Percentiles rank a stretch among this genome's conserved stretches.
These are phyloP conservation scores for Brasilioporus rufonigricans DNA, from an alignment of 768 basidiomycete species.

Conservation along the genomic window DNA sequence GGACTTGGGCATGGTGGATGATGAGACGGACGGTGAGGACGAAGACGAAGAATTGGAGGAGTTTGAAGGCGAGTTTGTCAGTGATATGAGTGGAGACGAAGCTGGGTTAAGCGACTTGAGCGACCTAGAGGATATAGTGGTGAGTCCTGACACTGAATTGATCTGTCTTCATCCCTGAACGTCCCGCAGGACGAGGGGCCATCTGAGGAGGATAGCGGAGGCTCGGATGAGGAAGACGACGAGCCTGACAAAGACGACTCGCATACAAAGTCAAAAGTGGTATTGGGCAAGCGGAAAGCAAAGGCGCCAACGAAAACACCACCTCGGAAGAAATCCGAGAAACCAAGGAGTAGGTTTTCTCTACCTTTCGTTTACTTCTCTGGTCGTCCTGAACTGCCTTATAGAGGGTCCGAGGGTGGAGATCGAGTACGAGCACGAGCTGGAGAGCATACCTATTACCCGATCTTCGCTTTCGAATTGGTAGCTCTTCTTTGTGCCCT, in stretches of 20 bases:
- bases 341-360: slow-evolving; percentile 56
- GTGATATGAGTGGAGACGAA: slow-evolving; percentile 53
- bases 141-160: slow-evolving; percentile 33
- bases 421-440: slow-evolving; percentile 95
- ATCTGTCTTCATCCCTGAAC: slow-evolving; percentile 19
- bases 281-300: slow-evolving; percentile 70
- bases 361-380: neutral
- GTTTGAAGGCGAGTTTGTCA: slow-evolving; percentile 55
- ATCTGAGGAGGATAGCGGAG: slow-evolving; percentile 44
- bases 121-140: slow-evolving; percentile 66
- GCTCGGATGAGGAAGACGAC: slow-evolving; percentile 39
- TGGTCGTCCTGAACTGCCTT: slow-evolving; percentile 14
- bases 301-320: slow-evolving; percentile 39
- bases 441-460: slow-evolving; percentile 61
- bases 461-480: slow-evolving; percentile 52
- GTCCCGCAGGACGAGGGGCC: slow-evolving; percentile 31
- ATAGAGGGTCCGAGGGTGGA: slow-evolving; percentile 80
- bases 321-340: slow-evolving; percentile 54
- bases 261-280: slow-evolving; percentile 39
- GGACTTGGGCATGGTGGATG: slow-evolving; percentile 45
- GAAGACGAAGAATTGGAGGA: slow-evolving; percentile 47
- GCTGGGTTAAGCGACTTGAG: slow-evolving; percentile 42
- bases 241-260: slow-evolving; percentile 37
- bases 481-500: slow-evolving; percentile 33
- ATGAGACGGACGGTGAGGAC: slow-evolving; percentile 54